A percentile compares a stretch with the other conserved stretches of the same genome.
Evolutionary conservation across 1,139 yeast genomes (phyloP).

Genomic region (Zygosaccharomyces pseudobailii): DNA sequence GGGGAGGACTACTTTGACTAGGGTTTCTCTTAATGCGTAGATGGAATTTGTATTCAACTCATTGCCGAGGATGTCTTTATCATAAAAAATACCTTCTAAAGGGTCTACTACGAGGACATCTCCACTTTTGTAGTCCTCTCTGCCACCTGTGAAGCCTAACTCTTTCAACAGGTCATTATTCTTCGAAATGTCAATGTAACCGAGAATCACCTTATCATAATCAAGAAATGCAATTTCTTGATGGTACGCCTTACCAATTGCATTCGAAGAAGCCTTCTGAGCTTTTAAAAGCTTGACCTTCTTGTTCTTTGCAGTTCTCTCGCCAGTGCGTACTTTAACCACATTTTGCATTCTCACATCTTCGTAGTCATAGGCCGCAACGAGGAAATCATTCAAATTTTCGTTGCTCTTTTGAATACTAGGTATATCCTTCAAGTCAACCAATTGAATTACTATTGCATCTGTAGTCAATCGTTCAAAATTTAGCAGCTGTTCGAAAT

Average conservation of each 20-base stretch:
- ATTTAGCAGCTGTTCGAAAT: constrained; percentile 38
- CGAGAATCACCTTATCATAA: constrained; percentile 44
- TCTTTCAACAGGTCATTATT: constrained; percentile 35
- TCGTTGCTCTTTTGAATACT: constrained; percentile 16
- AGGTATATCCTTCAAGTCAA: constrained; percentile 42
- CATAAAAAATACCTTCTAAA: constrained; percentile 35
- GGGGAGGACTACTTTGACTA: constrained; percentile 23
- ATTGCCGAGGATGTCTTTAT: constrained; percentile 34
- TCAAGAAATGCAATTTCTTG: constrained; percentile 44
- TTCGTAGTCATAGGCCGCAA: constrained; percentile 53
- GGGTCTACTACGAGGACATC: constrained; percentile 40
- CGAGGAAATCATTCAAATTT: constrained; percentile 41
- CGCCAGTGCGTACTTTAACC: constrained; percentile 38
- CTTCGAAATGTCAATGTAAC: constrained; percentile 51
- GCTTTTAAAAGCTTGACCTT: constrained; percentile 43
- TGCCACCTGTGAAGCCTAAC: constrained; percentile 43
- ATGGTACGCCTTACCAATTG: constrained; percentile 45
- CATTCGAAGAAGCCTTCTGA: constrained; percentile 39
- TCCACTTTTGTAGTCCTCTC: constrained; percentile 41
- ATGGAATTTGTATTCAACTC: constrained; percentile 21
- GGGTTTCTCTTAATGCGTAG: constrained; percentile 16
- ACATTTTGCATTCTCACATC: constrained; percentile 43
- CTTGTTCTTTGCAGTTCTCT: constrained; percentile 43
- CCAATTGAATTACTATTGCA: constrained; percentile 50
- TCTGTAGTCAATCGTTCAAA: constrained; percentile 35